Evolutionary conservation across 768 basidiomycete species (phyloP), one percentile per base, ranked within the genome.

Genomic region (Serpula lacrymans): DNA sequence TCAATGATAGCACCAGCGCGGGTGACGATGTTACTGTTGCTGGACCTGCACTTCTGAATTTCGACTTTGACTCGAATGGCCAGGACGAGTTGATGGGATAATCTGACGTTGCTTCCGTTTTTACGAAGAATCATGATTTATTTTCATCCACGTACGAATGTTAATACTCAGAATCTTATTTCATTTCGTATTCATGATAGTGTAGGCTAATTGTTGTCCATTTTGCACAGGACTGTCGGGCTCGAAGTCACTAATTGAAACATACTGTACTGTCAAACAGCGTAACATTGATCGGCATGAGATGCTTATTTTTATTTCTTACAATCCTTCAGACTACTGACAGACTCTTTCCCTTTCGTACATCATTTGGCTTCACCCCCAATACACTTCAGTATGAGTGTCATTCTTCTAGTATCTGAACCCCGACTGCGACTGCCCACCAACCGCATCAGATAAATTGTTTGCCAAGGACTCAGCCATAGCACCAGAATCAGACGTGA

Each of bases 401-500:
- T n/a, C n/a, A n/a, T n/a, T n/a, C n/a, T n/a, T n/a, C n/a, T 37
- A 52, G 17, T 54, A 45, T 43, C 46, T 31, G 35, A 45, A 51
- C 11, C 33, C 26, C 17, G 34, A 25, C 10, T 35, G 30, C 29
- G 38, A 21, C 41, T 49, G 41, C 28, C 42, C 54, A 1, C 50
- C 45, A 13, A 47, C n/a, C 16, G 59, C 59, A 20, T 46, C 57
- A 2, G 24, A 37, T 45, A 62, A 24, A 37, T 59, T 42, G 14
- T 44, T 47, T 36, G 46, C 21, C 16, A 60, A 13, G n/a, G 52
- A 53, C n/a, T 72, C 68, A 0, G 68, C 49, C 49, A 78, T 62
- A 1, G 74, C 71, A 2, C 65, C 67, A 22, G 55, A 58, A 40
- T 78, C 76, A 24, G 61, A 65, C 0, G 63, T 64, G 2, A 73